Conservation (phyloP, 1,139 yeast genomes). For the Suhomyces atakaporum region DNA sequence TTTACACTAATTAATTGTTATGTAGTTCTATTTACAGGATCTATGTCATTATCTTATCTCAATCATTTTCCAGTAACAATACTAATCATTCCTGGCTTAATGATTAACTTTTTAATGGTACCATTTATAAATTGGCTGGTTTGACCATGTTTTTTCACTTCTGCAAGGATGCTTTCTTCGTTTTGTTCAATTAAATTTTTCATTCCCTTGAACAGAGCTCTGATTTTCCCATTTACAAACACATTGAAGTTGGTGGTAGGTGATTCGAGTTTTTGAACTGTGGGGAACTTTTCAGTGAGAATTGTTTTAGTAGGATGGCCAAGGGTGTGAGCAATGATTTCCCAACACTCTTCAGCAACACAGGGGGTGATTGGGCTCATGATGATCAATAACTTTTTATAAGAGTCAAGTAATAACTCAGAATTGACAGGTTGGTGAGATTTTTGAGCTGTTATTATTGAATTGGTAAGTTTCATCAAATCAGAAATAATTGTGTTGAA, state of each 20-base stretch:
- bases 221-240: constrained; percentile 70
- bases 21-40: too few species aligned
- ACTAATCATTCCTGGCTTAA: constrained; percentile 33
- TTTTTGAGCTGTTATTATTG: constrained; percentile 44
- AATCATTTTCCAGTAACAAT: constrained; percentile 19
- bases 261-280: constrained; percentile 36
- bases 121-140: constrained; percentile 10
- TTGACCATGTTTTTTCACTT: constrained; percentile 12
- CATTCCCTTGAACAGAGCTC: constrained; percentile 46
- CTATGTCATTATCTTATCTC: too few species aligned
- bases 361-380: constrained; percentile 82
- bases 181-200: constrained; percentile 33
- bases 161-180: constrained; percentile 24
- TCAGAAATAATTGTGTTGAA: constrained; percentile 87
- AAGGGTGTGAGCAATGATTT: constrained; percentile 39
- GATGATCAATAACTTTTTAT: constrained; percentile 53
- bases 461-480: constrained; percentile 80
- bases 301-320: constrained; percentile 39
- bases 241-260: constrained; percentile 47
- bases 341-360: constrained; percentile 83
- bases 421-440: constrained; percentile 25
- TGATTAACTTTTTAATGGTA: constrained; percentile 24
- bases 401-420: constrained; percentile 39
- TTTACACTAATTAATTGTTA: too few species aligned
- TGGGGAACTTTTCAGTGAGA: constrained; percentile 58